Evolutionary conservation across 371 early-diverging fungal species (phyloP), one percentile per base, ranked within the genome.

Genomic region (Mucor velutinosus): DNA sequence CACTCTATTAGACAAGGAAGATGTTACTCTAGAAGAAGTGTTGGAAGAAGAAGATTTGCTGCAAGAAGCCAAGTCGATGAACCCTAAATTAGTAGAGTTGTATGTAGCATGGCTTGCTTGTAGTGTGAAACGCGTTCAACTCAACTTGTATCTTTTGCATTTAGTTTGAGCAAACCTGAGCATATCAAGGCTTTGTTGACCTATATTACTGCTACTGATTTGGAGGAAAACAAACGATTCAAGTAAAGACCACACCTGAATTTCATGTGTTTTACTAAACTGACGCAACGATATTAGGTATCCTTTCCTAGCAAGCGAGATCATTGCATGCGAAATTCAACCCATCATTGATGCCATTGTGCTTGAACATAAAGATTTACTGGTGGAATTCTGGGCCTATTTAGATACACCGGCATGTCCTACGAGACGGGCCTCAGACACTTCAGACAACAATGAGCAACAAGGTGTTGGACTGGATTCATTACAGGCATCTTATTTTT

Each of bases 251-350:
- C 12, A 51, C 23, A 10, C 51, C 8, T 8, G 3, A 25, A 23
- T 11, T 23, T 25, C 8, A 23, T 49, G 6, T 49, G 10, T 23
- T 19, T 51, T 51, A 51, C 51, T 51, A 51, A 51, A n/a, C 51
- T 51, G 23, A 51, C 58, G 15, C 17, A 10, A 6, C 32, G 15
- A 27, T n/a, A 12, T 10, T 62, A 88, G 93, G 73, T 92, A 93
- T 71, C 94, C 96, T 3, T 91, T 90, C 70, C 76, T 94, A 49
- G 93, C 95, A 5, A 86, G 91, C 66, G 97, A 96, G 63, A 86
- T 96, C 37, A 81, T 96, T 58, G 89, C 92, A 37, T 94, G 94
- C 81, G 94, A 95, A 77, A 88, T 93, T 57, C 87, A 87, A 81
- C 86, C 89, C 7, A 87, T 96, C 62, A 87, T 89, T 70, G 96